These are phyloP conservation scores for Hemileia vastatrix DNA, from an alignment of 1,284 basidiomycete genomes.

Conservation along the genomic window DNA sequence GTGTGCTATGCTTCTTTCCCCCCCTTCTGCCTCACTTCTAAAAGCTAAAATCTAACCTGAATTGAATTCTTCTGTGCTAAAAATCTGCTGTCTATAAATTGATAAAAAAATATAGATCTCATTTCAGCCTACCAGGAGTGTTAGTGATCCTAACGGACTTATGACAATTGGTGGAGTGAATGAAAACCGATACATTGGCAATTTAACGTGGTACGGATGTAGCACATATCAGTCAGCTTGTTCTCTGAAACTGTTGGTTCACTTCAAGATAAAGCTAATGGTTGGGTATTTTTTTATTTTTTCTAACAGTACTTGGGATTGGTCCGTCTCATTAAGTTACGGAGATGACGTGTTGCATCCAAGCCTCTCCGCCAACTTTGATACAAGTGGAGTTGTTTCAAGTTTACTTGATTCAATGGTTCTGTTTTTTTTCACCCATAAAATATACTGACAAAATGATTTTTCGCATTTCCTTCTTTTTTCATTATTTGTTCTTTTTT, in stretches of 20 bases:
- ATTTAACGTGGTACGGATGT: constrained; percentile 20
- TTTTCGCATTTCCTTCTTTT: not conserved
- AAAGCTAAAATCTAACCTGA: not conserved
- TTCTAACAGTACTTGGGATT: constrained; percentile 20
- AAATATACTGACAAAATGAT: not conserved
- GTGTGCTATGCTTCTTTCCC: not conserved
- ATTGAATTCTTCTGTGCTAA: not conserved
- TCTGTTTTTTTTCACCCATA: not conserved
- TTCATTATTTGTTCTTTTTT: not conserved
- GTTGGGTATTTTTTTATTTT: too few relatives aligned
- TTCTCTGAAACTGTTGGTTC: too few relatives aligned
- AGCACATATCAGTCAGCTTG: constrained; percentile 22
- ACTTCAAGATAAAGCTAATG: too few relatives aligned
- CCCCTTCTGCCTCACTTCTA: not conserved
- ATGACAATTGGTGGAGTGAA: constrained; percentile 22
- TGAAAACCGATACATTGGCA: constrained; percentile 9
- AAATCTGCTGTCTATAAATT: too few relatives aligned
- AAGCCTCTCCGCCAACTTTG: constrained; percentile 6
- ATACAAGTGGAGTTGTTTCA: constrained; percentile 17
- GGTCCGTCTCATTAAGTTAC: constrained; percentile 16
- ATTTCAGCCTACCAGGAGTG: constrained; percentile 20
- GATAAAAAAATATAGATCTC: too few relatives aligned
- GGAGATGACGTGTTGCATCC: constrained; percentile 14
- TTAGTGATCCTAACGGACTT: constrained; percentile 16
- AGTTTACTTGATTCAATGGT: not conserved